Conservation (phyloP, 78 protist species). For the Dictyostelium intermedium region DNA sequence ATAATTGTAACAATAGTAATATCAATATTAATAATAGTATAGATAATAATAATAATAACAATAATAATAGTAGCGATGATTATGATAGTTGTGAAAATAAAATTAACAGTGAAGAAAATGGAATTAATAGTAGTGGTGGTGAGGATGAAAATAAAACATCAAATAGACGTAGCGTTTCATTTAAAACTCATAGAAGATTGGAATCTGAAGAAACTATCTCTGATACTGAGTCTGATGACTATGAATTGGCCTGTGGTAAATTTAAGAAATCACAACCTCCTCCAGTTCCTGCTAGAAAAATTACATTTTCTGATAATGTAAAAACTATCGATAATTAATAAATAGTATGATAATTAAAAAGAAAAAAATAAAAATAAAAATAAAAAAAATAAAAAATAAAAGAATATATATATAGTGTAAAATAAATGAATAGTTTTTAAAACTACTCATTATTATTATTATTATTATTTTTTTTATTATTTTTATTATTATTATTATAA, state of each 20-base stretch:
- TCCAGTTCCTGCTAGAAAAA: not conserved
- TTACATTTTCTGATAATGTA: not conserved
- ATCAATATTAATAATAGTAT: not conserved
- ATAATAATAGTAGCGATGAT: not conserved
- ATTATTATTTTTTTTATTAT: no score
- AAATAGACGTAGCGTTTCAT: not conserved
- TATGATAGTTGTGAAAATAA: not conserved
- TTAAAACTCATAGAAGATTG: not conserved
- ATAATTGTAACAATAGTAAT: not conserved
- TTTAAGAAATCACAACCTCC: not conserved
- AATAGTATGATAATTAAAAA: not conserved
- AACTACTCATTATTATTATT: no score
- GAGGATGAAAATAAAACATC: not conserved
- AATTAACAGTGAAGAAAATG: not conserved
- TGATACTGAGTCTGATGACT: slow-evolving; percentile 5
- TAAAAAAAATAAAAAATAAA: no score
- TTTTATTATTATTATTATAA: no score
- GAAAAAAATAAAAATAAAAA: not conserved
- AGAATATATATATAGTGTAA: no score
- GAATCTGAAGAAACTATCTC: not conserved
- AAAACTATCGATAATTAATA: not conserved
- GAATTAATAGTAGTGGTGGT: not conserved
- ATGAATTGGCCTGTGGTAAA: not conserved
- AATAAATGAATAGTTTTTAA: no score
- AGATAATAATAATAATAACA: not conserved